Evolutionary conservation across 768 basidiomycete genomes (phyloP).

Genomic region (Coprinellus micaceus): DNA sequence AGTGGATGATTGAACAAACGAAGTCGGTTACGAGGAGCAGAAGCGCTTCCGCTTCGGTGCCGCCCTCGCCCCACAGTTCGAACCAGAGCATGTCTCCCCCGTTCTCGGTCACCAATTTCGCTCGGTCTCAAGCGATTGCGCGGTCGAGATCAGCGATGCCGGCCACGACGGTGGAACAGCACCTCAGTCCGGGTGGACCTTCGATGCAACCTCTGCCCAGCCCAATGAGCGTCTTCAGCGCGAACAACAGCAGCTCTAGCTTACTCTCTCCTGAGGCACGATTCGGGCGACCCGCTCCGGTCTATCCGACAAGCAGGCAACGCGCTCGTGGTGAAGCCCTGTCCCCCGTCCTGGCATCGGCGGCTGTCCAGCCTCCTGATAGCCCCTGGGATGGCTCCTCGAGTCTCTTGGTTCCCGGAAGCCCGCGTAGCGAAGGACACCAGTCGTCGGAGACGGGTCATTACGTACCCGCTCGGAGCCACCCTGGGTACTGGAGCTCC

Average conservation of each 20-base stretch:
- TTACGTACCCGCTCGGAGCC: neutral
- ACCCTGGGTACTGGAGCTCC: neutral
- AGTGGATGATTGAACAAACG: slow-evolving; percentile 11
- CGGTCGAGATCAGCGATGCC: neutral
- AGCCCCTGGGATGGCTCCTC: neutral
- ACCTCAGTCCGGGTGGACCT: no score
- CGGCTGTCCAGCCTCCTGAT: neutral
- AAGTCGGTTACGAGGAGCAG: neutral
- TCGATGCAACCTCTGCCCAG: neutral
- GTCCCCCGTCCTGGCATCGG: neutral
- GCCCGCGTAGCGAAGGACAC: neutral
- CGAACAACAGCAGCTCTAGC: neutral
- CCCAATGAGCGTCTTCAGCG: neutral
- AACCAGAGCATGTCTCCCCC: neutral
- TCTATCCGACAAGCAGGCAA: neutral
- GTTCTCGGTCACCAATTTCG: neutral
- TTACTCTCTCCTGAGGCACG: neutral
- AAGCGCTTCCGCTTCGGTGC: no score
- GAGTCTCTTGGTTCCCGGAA: neutral
- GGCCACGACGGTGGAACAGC: no score
- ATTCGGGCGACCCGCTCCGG: neutral
- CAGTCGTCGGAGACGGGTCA: neutral
- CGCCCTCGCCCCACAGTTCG: neutral
- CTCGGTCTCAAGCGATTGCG: no score
- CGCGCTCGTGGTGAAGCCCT: neutral